Evolutionary conservation across 192 early-diverging fungal genomes (phyloP).

Genomic region (Rhizoclosmatium sp.): DNA sequence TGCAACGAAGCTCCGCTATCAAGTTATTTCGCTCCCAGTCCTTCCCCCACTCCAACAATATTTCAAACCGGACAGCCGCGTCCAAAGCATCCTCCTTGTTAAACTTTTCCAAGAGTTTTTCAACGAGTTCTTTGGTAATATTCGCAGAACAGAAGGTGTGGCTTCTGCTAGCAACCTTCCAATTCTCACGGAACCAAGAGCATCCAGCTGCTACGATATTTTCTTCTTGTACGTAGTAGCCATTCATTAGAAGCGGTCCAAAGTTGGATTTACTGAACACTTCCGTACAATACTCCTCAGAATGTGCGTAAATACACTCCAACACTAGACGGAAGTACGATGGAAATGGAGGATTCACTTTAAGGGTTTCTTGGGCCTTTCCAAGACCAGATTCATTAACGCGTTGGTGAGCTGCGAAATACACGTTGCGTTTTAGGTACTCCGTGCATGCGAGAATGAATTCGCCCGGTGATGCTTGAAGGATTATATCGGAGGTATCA

Average conservation of each 20-base stretch:
- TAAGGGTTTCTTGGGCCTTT: background rate
- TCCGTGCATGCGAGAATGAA: background rate
- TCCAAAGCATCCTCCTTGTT: background rate
- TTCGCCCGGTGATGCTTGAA: background rate
- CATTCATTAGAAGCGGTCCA: background rate
- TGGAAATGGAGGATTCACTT: background rate
- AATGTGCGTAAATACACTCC: background rate
- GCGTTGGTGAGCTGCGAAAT: background rate
- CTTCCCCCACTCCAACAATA: background rate
- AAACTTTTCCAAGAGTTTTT: background rate
- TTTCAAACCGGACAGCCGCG: background rate
- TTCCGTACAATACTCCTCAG: background rate
- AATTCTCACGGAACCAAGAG: constrained; percentile 1
- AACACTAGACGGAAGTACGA: background rate
- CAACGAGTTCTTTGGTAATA: background rate
- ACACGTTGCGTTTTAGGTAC: background rate
- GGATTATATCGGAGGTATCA: background rate
- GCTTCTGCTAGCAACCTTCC: background rate
- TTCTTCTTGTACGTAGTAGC: background rate
- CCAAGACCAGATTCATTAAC: background rate
- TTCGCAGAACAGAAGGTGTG: background rate
- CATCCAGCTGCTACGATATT: background rate
- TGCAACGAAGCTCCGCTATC: background rate
- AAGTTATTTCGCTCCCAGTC: background rate
- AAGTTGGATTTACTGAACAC: background rate